Conservation (phyloP, 2,329 filamentous ascomycete species). For the Botrytis sinoallii region DNA sequence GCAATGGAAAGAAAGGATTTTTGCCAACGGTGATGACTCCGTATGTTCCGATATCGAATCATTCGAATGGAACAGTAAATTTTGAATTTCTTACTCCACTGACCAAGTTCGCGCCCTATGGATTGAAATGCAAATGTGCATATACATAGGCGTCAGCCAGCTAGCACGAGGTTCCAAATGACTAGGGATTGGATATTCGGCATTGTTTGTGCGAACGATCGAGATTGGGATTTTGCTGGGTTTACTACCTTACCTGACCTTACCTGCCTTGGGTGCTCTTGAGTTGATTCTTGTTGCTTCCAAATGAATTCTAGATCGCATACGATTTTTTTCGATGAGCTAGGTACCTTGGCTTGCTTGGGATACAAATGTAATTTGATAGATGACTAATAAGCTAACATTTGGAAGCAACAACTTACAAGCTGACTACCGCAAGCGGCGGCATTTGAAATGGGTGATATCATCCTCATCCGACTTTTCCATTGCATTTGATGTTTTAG, state of each 20-base stretch:
- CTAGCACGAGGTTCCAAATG: background rate
- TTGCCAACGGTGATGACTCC: background rate
- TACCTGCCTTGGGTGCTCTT: background rate
- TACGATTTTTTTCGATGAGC: background rate
- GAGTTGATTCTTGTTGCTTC: background rate
- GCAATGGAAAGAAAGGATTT: background rate
- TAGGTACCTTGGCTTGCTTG: background rate
- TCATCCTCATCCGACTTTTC: constrained; percentile 1
- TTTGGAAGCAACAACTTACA: background rate
- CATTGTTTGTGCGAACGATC: background rate
- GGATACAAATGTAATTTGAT: background rate
- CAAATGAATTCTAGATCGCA: background rate
- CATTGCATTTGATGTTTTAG: background rate
- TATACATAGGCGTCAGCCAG: background rate
- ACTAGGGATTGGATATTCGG: background rate
- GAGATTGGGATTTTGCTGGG: background rate
- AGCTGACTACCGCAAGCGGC: constrained; percentile 15
- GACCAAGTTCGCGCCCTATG: background rate
- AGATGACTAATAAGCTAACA: constrained; percentile 14
- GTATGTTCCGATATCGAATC: background rate
- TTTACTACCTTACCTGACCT: background rate
- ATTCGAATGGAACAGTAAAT: background rate
- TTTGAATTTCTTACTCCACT: background rate
- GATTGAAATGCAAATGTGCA: background rate
- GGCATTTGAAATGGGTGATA: constrained; percentile 6